A percentile compares a stretch with the other conserved stretches of the same genome.
phyloP scores from a whole-genome alignment of 2,329 filamentous ascomycete genomes.

The Nemania sp. region DNA sequence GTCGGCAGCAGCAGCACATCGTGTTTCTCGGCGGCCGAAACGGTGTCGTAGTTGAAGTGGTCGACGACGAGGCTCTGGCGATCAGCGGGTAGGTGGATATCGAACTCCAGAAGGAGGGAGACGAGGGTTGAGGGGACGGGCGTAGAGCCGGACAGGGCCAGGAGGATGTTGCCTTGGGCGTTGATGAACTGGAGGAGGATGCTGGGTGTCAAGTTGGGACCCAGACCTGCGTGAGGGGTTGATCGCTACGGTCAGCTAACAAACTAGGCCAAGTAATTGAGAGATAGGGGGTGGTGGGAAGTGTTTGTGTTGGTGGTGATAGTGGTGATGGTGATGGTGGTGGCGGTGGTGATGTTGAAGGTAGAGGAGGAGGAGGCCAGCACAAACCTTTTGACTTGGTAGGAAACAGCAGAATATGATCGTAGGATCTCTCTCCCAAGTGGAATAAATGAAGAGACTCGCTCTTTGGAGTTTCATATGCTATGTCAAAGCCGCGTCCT shows the following conservation, averaged over 20 bases:
- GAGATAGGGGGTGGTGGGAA: neutral
- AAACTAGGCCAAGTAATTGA: neutral
- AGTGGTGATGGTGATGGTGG: neutral
- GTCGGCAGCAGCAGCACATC: slow-evolving; percentile 82
- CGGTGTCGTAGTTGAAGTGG: slow-evolving; percentile 90
- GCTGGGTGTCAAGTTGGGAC: slow-evolving; percentile 84
- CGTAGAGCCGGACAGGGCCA: slow-evolving; percentile 76
- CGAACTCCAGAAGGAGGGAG: slow-evolving; percentile 82
- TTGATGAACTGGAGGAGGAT: slow-evolving; percentile 90
- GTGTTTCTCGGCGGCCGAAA: slow-evolving; percentile 79
- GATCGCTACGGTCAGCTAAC: slow-evolving; percentile 5
- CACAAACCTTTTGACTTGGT: slow-evolving; percentile 81
- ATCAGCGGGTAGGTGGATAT: slow-evolving; percentile 84
- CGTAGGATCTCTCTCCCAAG: slow-evolving; percentile 85
- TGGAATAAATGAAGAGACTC: slow-evolving; percentile 77
- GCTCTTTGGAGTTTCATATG: slow-evolving; percentile 82
- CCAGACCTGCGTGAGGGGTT: slow-evolving; percentile 64
- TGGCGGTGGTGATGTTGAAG: neutral
- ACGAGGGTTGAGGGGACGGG: slow-evolving; percentile 74
- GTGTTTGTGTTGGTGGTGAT: neutral
- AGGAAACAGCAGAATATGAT: slow-evolving; percentile 88
- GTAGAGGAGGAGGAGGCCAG: neutral
- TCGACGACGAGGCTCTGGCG: slow-evolving; percentile 86
- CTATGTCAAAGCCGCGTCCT: slow-evolving; percentile 84
- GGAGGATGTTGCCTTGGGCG: slow-evolving; percentile 85